Evolutionary conservation across 2,329 filamentous ascomycete genomes (phyloP), one percentile per base, ranked within the genome.

Genomic region (Myotisia sp.): DNA sequence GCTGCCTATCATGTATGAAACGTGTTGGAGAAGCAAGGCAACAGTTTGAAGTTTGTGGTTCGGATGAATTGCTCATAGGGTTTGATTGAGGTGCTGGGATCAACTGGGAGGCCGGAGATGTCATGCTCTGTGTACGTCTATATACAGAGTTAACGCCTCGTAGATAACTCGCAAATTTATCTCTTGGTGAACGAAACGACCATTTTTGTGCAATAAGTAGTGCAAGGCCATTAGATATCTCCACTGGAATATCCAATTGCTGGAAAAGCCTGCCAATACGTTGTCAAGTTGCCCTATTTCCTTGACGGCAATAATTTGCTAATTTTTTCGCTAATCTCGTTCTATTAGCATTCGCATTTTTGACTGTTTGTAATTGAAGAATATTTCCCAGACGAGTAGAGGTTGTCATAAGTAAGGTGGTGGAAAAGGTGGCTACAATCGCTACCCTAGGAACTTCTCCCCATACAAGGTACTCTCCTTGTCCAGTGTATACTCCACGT

Each of bases 381-480:
- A 56, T 34, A 0, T 38, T 27, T 4, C 28, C 23, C 3, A 60
- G 47, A 1, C 34, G 17, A 0, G 26, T 13, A 2, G 43, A 39
- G 13, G 54, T 46, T 2, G 33, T 5, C 5, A 49, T 20, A 1
- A 60, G 26, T 0, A 36, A 32, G 1, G 37, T 39, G 1, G 53
- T 44, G 2, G 47, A 42, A 9, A 58, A 49, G 0, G 47, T 45
- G 7, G 42, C 43, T 5, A 53, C 31, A 6, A 61, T 55, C 2
- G 54, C 50, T 2, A 41, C 13, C 0, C 38, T 16, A 1, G 47
- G 41, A 0, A 59, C 42, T 1, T 37, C 33, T 0, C 52, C 49
- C 58, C 58, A 61, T 1, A 59, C 37, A 1, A 56, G 36, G 24
- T 46, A 59, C 13, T 61, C 58, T 0, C 48, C 50, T 0, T 29